These are phyloP conservation scores for Pleurozium schreberi DNA, from an alignment of 225 moss, liverwort and hornwort species.

Conservation along the genomic window DNA sequence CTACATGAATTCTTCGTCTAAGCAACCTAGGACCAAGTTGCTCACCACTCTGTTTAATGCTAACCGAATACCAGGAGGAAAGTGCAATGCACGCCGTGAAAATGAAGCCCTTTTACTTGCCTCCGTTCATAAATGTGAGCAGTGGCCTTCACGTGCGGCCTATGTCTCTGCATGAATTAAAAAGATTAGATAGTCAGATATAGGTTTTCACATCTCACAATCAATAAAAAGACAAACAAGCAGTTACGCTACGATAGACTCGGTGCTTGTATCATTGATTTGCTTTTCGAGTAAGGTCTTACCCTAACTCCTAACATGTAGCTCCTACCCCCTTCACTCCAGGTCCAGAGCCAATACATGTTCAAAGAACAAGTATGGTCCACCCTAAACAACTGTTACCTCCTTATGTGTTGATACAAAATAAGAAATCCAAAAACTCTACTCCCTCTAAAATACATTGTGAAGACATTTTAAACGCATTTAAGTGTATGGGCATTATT, in stretches of 20 bases:
- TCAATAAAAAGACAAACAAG: neutral
- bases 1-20: neutral
- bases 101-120: neutral
- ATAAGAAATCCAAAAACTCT: no score
- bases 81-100: neutral
- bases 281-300: neutral
- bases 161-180: neutral
- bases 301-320: neutral
- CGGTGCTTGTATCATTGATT: neutral
- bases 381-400: no score
- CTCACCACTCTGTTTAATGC: neutral
- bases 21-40: neutral
- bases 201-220: neutral
- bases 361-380: no score
- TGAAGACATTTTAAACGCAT: no score
- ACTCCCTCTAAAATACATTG: no score
- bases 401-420: no score
- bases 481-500: no score
- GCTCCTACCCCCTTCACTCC: neutral
- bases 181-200: neutral
- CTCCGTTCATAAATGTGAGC: neutral
- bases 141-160: neutral
- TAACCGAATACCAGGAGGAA: neutral
- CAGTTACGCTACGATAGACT: neutral
- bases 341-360: no score